These are phyloP conservation scores for Aureobasidium sp. DNA, from an alignment of 2,329 filamentous ascomycete genomes.

Conservation along the genomic window DNA sequence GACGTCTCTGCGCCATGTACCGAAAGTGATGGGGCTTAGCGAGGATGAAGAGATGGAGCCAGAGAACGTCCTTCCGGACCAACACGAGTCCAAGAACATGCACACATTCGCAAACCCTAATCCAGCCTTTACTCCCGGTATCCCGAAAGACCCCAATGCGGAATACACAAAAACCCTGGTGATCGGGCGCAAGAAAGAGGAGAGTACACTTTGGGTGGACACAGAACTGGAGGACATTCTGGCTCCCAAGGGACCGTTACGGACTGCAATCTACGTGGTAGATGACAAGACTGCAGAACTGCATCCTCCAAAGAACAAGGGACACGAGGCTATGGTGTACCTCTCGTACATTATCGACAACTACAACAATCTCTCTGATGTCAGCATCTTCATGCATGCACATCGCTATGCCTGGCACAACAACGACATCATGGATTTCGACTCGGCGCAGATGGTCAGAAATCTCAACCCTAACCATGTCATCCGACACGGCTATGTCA, in stretches of 20 bases:
- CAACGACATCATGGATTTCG: conserved; percentile 39
- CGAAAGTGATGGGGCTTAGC: conserved; percentile 33
- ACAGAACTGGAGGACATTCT: conserved; percentile 38
- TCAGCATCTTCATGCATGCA: conserved; percentile 53
- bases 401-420: conserved; percentile 52
- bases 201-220: conserved; percentile 48
- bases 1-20: conserved; percentile 30
- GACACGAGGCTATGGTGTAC: conserved; percentile 55
- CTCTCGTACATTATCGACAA: conserved; percentile 53
- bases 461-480: conserved; percentile 39
- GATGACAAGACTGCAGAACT: conserved; percentile 39
- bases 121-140: conserved; percentile 22
- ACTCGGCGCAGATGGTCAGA: conserved; percentile 37
- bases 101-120: conserved; percentile 9
- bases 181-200: conserved; percentile 42
- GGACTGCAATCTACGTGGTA: conserved; percentile 42
- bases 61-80: background rate
- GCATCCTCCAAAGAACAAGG: conserved; percentile 48
- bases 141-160: conserved; percentile 36
- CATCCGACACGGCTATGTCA: conserved; percentile 44
- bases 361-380: conserved; percentile 50
- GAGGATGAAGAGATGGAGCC: conserved; percentile 21
- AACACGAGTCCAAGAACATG: background rate
- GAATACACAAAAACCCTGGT: conserved; percentile 48
- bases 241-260: conserved; percentile 25